phyloP scores from a whole-genome alignment of 768 basidiomycete species.

The Phaffia australis region DNA sequence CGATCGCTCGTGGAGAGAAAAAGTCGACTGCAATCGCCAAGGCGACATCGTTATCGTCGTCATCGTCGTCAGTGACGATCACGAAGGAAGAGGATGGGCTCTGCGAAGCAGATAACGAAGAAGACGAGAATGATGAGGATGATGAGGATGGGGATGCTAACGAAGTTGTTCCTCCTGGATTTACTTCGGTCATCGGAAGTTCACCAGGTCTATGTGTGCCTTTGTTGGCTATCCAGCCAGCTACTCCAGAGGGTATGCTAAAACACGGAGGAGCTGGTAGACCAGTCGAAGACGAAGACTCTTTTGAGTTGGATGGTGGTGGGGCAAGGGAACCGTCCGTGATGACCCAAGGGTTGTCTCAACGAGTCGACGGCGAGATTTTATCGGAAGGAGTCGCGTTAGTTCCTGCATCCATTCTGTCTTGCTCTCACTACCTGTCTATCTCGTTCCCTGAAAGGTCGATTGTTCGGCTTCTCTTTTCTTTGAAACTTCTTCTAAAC shows the following conservation, averaged over 20 bases:
- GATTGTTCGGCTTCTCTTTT: background rate
- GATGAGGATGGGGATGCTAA: conserved; percentile 28
- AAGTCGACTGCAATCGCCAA: background rate
- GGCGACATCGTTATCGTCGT: background rate
- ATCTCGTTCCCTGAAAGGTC: background rate
- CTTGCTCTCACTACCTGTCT: too few species aligned
- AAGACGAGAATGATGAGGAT: conserved; percentile 23
- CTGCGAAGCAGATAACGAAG: conserved; percentile 17
- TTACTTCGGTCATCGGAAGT: conserved; percentile 16
- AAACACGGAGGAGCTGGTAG: conserved; percentile 15
- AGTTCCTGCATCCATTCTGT: too few species aligned
- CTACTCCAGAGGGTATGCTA: conserved; percentile 21
- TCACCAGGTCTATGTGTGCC: conserved; percentile 9
- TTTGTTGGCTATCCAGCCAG: conserved; percentile 20
- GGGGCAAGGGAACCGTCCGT: too few species aligned
- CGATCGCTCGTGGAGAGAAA: background rate
- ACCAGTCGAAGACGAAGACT: conserved; percentile 4
- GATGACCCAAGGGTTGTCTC: too few species aligned
- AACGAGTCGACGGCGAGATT: too few species aligned
- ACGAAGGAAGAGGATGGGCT: too few species aligned
- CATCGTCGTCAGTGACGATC: conserved; percentile 1
- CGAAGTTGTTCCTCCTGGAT: conserved; percentile 15
- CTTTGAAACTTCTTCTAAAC: background rate
- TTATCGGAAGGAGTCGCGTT: too few species aligned
- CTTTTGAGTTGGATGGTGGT: conserved; percentile 11